Base-by-base conservation (phyloP, 169 alveolate genomes). In the Besnoitia besnoiti region DNA sequence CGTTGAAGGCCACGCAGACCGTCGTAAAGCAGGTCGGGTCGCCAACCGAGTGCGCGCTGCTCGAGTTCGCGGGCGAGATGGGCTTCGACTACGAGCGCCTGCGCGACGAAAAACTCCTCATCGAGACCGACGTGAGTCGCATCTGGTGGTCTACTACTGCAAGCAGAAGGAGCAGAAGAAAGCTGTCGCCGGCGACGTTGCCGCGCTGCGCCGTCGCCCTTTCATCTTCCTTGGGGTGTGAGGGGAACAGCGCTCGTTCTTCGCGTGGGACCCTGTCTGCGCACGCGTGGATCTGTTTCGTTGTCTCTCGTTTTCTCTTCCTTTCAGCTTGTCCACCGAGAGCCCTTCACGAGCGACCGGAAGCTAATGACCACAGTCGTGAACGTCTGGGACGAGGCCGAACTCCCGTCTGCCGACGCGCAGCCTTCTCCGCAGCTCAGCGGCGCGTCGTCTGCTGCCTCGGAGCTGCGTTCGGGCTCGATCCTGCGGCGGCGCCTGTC, bases 11-110 rank as follows among this genome's bases (percentile, higher is more conserved):
- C 21, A 51, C 77, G 42, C 19, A 0, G 79, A 30, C 10, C 5
- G 87, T 42, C 40, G 14, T 42, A 51, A 82, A 62, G 39, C 85
- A 59, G 24, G 67, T 73, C 19, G 94, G 91, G 27, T 89, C 90
- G 50, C 93, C 95, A 67, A 96, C 98, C 51, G 99, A 97, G 85
- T 95, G 98, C 82, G 98, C 98, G 8, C 89, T 97, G 47, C 79
- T 97, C n/a, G 96, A 95, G 61, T 80, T 97, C 75, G 95, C 95
- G 21, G 89, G 92, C 44, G 85, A 92, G 35, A 75, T 95, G 50
- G 97, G 96, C 46, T 90, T 50, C 67, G 95, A 94, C 87, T 95
- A 85, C 85, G 77, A 91, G 73, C 33, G 82, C 33, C 42, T 93
- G 33, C 76, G 97, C 59, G 91, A 91, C 51, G 47, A 79, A 40